Conservation (phyloP, 495 filamentous ascomycete genomes). For the Schizothecium vesticola region DNA sequence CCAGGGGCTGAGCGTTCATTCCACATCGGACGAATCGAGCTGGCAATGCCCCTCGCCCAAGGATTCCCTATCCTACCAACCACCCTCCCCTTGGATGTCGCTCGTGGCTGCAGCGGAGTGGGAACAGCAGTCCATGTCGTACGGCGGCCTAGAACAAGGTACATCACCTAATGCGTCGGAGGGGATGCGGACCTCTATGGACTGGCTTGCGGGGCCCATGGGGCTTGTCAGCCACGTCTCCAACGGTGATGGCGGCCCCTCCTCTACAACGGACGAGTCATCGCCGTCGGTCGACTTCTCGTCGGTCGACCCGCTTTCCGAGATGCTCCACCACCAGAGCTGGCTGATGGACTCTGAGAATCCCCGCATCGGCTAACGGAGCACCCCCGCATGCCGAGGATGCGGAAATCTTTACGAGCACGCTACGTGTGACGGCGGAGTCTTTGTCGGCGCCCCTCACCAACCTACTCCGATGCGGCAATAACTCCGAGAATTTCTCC, state of each 20-base stretch:
- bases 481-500: slow-evolving; percentile 19
- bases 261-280: not conserved
- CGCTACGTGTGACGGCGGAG: not conserved
- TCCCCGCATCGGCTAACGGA: not conserved
- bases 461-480: not conserved
- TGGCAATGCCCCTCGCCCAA: not conserved
- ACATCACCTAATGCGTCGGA: not conserved
- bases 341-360: not conserved
- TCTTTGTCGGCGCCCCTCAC: slow-evolving; percentile 1
- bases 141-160: not conserved
- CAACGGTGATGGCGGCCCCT: not conserved
- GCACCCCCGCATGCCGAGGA: not conserved
- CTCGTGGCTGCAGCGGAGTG: slow-evolving; percentile 15
- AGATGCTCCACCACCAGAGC: not conserved
- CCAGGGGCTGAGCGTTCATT: not conserved
- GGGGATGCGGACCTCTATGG: not conserved
- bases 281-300: not conserved
- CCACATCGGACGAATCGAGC: not conserved
- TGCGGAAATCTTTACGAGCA: not conserved
- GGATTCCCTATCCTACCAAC: not conserved
- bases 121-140: slow-evolving; percentile 9
- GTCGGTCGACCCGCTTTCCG: not conserved
- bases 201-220: not conserved
- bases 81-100: slow-evolving; percentile 15
- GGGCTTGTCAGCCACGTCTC: not conserved